Evolutionary conservation across 139 green algal genomes (phyloP).

Genomic region (Tetradesmus obliquus): DNA sequence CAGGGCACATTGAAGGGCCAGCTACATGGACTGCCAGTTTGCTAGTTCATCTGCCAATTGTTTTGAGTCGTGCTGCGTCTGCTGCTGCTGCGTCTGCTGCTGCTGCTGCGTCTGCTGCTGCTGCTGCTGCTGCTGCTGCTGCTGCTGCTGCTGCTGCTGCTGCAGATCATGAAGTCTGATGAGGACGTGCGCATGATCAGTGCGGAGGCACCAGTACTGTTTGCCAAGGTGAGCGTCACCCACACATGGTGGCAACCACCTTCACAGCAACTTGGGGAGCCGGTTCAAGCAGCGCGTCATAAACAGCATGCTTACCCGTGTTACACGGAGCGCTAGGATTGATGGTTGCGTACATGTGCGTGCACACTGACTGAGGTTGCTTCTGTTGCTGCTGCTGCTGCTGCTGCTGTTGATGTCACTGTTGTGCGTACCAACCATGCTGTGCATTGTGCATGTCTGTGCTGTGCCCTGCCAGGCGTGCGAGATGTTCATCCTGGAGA

Average conservation of each 20-base stretch:
- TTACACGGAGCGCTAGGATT: not conserved
- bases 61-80: too few species aligned
- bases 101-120: not conserved
- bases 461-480: slow-evolving; percentile 76
- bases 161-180: slow-evolving; percentile 99
- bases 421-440: not conserved
- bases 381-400: not conserved
- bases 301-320: not conserved
- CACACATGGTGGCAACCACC: not conserved
- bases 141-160: not conserved
- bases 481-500: slow-evolving; percentile 98
- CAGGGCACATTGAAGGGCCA: too few species aligned
- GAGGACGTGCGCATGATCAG: slow-evolving; percentile 98
- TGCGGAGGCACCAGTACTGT: slow-evolving; percentile 97
- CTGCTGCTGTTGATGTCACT: not conserved
- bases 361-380: not conserved
- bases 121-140: not conserved
- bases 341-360: not conserved
- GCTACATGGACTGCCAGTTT: too few species aligned
- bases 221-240: slow-evolving; percentile 84
- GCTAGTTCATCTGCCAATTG: too few species aligned
- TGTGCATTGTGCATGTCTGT: not conserved
- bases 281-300: not conserved
- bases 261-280: too few species aligned
- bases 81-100: too few species aligned